phyloP scores from a whole-genome alignment of 2,329 filamentous ascomycete species.

The Ceratocystis destructans region DNA sequence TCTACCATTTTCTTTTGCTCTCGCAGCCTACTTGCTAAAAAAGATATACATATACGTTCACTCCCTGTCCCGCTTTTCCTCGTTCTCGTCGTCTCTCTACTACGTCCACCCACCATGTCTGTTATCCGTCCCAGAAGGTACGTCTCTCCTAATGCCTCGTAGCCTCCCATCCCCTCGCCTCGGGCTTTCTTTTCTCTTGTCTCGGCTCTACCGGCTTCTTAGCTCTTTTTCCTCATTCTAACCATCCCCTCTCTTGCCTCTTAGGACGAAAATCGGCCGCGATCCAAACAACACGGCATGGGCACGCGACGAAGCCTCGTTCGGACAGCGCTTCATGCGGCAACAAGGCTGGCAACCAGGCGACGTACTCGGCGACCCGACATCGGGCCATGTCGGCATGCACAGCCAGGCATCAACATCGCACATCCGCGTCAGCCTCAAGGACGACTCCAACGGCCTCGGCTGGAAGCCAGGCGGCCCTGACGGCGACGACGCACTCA shows the following conservation, averaged over 20 bases:
- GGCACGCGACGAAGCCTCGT: constrained; percentile 67
- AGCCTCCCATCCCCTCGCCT: background rate
- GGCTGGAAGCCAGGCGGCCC: constrained; percentile 51
- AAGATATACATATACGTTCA: background rate
- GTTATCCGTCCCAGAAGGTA: constrained; percentile 18
- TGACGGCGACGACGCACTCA: constrained; percentile 61
- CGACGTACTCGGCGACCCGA: constrained; percentile 61
- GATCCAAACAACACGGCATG: constrained; percentile 96
- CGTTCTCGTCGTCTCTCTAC: background rate
- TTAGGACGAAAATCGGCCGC: constrained; percentile 55
- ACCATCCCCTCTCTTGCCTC: background rate
- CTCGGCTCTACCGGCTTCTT: background rate
- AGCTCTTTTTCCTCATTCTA: too few relatives aligned
- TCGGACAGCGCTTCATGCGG: constrained; percentile 79
- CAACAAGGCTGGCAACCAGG: constrained; percentile 86
- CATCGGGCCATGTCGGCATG: constrained; percentile 59
- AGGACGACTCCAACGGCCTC: constrained; percentile 82
- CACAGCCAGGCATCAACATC: constrained; percentile 71
- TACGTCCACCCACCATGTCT: constrained; percentile 12
- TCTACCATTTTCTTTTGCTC: background rate
- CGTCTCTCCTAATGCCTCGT: background rate
- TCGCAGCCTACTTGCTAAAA: background rate
- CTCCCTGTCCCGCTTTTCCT: background rate
- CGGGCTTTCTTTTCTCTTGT: background rate
- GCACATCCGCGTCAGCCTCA: constrained; percentile 71